Evolutionary conservation across 768 basidiomycete species (phyloP).

Genomic region (Grammothele lineata): DNA sequence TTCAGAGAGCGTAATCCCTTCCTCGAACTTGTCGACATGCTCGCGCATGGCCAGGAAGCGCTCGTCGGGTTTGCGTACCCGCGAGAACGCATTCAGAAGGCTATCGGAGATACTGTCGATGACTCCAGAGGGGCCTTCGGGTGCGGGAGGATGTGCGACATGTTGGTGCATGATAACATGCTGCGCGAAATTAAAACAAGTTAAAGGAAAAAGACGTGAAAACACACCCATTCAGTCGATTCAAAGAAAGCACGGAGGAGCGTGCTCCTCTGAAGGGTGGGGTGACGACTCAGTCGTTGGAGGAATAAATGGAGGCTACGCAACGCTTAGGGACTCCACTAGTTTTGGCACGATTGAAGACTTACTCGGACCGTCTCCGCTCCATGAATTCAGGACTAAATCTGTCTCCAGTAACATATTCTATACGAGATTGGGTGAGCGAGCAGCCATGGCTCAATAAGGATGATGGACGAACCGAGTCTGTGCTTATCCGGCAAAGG

Average conservation of each 20-base stretch:
- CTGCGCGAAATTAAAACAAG: slow-evolving; percentile 36
- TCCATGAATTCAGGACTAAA: slow-evolving; percentile 99
- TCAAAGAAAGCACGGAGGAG: slow-evolving; percentile 93
- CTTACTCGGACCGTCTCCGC: slow-evolving; percentile 81
- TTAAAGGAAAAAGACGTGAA: neutral
- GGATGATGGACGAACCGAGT: slow-evolving; percentile 57
- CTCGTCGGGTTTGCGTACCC: slow-evolving; percentile 95
- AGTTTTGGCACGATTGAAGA: slow-evolving; percentile 7
- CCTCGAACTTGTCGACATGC: slow-evolving; percentile 93
- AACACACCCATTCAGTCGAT: slow-evolving; percentile 94
- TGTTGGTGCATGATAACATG: slow-evolving; percentile 98
- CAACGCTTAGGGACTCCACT: slow-evolving; percentile 4
- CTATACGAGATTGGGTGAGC: slow-evolving; percentile 35
- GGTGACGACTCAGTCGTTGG: slow-evolving; percentile 87
- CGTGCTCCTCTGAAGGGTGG: slow-evolving; percentile 86
- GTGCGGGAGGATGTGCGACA: slow-evolving; percentile 83
- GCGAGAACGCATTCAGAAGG: slow-evolving; percentile 91
- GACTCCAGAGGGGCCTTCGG: slow-evolving; percentile 73
- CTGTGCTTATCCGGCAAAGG: slow-evolving; percentile 96
- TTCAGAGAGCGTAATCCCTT: slow-evolving; percentile 80
- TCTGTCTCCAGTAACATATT: slow-evolving; percentile 96
- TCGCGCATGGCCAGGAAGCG: slow-evolving; percentile 92
- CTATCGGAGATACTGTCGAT: slow-evolving; percentile 97
- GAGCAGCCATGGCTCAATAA: neutral
- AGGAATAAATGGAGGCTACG: slow-evolving; percentile 87